Evolutionary conservation across 176 grass and related monocot genomes (phyloP), one percentile per base, ranked within the genome.

Genomic region (Metroxylon sagu): DNA sequence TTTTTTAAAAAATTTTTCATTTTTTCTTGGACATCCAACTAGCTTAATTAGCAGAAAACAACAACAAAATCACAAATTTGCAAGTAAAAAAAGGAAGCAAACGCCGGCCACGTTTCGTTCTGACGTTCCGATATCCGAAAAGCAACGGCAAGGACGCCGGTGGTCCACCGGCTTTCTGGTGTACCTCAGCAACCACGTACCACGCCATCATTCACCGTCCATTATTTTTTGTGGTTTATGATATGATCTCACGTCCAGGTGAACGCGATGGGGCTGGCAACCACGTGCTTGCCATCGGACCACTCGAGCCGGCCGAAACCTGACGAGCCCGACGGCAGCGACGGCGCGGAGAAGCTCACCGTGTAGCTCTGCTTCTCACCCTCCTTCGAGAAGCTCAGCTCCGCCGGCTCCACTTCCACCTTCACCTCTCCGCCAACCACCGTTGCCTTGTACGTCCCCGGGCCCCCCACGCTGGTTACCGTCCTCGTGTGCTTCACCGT

Each of bases 321-420:
- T 7, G 61, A 49, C 48, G 91, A 74, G 19, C 80, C 83, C 8
- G 80, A 80, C 8, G 91, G 91, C 65, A 82, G 61, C 19, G 83
- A 84, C 31, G 65, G 71, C 4, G 83, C 54, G 7, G 75, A 79
- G 83, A 96, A 96, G 39, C 53, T 84, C 28, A 85, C 83, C 50
- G 68, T 90, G 78, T 82, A 90, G 63, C 87, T 82, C 75, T 80
- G 87, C 80, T 82, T 87, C 65, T 90, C 91, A 14, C 91, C 86
- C 16, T 0, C 53, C 49, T 72, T 35, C 26, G 57, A 29, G 80
- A 96, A 96, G 52, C n/a, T 80, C 31, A 96, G 76, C 76, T 80
- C 75, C 53, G 35, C 16, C 8, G 91, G 91, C 25, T 77, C 64
- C 29, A 96, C 86, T 14, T 3, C 48, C 10, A 96, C 67, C 18